Conservation (phyloP, 768 basidiomycete genomes). For the Phylloporus rhodoxanthus region DNA sequence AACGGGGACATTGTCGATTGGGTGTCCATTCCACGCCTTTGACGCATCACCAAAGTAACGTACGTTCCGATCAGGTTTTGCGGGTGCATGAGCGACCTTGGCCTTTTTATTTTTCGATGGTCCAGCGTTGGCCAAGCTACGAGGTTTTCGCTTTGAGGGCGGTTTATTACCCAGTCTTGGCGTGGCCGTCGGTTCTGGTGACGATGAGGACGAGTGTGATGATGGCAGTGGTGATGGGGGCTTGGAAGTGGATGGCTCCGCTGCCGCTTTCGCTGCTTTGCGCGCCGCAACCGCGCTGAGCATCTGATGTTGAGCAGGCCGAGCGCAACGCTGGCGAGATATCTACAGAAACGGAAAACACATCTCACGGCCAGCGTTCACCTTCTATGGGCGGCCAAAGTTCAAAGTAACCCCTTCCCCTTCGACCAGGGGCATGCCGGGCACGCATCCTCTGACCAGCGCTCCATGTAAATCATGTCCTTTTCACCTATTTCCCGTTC, state of each 20-base stretch:
- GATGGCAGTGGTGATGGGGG: constrained; percentile 5
- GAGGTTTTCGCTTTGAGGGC: constrained; percentile 43
- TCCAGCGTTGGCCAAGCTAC: constrained; percentile 17
- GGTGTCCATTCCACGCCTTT: constrained; percentile 21
- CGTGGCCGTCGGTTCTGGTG: constrained; percentile 5
- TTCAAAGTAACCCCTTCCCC: too few relatives aligned
- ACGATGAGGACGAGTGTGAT: constrained; percentile 5
- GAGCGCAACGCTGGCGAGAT: too few relatives aligned
- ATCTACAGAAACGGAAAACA: too few relatives aligned
- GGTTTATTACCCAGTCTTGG: constrained; percentile 15
- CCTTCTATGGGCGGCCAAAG: too few relatives aligned
- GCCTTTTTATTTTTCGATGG: constrained; percentile 26
- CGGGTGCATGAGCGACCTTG: constrained; percentile 23
- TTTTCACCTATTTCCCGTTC: too few relatives aligned
- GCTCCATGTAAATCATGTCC: too few relatives aligned
- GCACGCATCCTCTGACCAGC: too few relatives aligned
- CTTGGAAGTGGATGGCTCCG: constrained; percentile 13
- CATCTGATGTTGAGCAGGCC: constrained; percentile 34
- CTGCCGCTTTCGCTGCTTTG: constrained; percentile 47
- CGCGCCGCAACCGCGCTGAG: constrained; percentile 70
- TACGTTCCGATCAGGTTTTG: constrained; percentile 13
- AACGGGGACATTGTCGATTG: constrained; percentile 24
- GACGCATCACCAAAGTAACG: constrained; percentile 38
- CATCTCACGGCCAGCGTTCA: too few relatives aligned
- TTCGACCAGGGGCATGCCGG: too few relatives aligned